These are phyloP conservation scores for Orychophragmus violaceus DNA, from an alignment of 345 rosid species.

Conservation along the genomic window DNA sequence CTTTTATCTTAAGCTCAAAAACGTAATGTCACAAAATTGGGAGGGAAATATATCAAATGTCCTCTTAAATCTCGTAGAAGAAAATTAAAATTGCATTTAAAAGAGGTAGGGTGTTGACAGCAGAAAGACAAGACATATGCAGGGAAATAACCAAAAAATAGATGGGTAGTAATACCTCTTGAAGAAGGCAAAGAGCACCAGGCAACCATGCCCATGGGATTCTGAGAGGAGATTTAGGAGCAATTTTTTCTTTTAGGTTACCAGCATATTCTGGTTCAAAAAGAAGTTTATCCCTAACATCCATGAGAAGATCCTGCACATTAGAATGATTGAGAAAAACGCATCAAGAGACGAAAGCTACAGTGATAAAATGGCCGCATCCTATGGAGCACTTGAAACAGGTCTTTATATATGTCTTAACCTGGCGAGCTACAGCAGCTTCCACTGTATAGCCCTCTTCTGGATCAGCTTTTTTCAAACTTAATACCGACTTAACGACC, in stretches of 20 bases:
- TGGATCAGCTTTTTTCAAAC: slow-evolving; percentile 61
- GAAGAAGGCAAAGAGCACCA: slow-evolving; percentile 90
- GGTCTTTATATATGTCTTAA: slow-evolving; percentile 25
- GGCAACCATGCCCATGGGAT: slow-evolving; percentile 89
- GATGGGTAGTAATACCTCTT: slow-evolving; percentile 55
- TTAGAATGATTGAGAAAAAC: background rate
- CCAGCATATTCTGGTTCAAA: slow-evolving; percentile 98
- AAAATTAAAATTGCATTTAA: background rate
- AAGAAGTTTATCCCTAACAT: slow-evolving; percentile 88
- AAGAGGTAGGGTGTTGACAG: background rate
- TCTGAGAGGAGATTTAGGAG: slow-evolving; percentile 68
- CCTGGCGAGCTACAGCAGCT: slow-evolving; percentile 71
- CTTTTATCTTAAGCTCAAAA: background rate
- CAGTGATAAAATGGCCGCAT: background rate
- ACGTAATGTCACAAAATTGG: slow-evolving; percentile 2
- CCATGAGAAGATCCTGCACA: slow-evolving; percentile 79
- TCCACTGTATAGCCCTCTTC: slow-evolving; percentile 93
- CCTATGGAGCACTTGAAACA: background rate
- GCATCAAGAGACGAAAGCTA: background rate
- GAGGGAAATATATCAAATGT: background rate
- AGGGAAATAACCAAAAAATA: background rate
- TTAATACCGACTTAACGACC: slow-evolving; percentile 74
- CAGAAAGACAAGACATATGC: background rate
- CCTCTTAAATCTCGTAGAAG: background rate
- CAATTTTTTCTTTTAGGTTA: slow-evolving; percentile 55